Base-by-base conservation (phyloP, 306 rosid genomes). In the Gastrolobium villosum region DNA sequence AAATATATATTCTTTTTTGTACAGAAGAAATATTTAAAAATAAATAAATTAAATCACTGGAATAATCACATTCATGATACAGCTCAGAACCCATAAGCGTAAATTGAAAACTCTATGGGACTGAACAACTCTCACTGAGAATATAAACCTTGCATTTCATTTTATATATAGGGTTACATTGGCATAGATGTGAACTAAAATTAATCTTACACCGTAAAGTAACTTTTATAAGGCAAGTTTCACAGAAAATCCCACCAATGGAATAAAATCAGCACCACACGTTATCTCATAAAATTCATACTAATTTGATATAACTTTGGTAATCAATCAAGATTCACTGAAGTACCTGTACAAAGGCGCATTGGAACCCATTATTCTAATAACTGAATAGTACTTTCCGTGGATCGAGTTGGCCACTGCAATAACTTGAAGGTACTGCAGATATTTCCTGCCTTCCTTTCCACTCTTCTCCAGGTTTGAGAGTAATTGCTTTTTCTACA, bases 401-500 rank as follows among this genome's bases (percentile, higher is more conserved):
- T 13, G 96, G 94, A 70, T 93, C 94, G 40, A 93, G 91, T 82
- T 88, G 89, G 62, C 96, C 96, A 13, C 98, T 89, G 59, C 78
- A 82, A 71, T 93, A 93, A 83, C 98, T 93, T 52, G 96, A 88
- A 77, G 88, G 89, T 77, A 87, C 93, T 6, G 88, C 83, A 46
- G 87, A 89, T 28, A 93, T 78, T 67, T 93, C 96, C 82, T 86
- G 92, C 74, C 94, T 85, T 69, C 98, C 98, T 81, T 54, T 91
- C 96, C 98, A 91, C 86, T 93, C 98, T 88, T 91, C 90, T 39
- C 98, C 96, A 5, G 96, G 98, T 73, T 81, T 89, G 65, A 93
- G 84, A 61, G 91, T 89, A 45, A 89, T 82, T 54, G 88, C 82
- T 70, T 79, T 88, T 69, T 90, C 93, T 70, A 87, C 84, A 55